Percentiles rank a stretch among this genome's conserved stretches.
These are phyloP conservation scores for Staphylotrichum tortipilum DNA, from an alignment of 495 filamentous ascomycete species.

Conservation along the genomic window DNA sequence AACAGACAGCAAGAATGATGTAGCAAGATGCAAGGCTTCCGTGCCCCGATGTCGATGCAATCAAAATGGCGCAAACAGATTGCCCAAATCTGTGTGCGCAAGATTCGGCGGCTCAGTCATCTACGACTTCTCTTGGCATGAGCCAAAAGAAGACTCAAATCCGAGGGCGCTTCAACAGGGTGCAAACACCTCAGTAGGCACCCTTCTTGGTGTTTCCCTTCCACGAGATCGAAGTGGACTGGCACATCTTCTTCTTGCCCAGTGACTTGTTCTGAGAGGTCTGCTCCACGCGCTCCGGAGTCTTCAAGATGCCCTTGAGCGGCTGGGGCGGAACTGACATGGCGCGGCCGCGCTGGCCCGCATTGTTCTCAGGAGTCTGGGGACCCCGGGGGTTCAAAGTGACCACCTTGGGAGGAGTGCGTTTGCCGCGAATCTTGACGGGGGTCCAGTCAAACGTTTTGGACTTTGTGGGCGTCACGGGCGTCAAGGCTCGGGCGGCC, in stretches of 20 bases:
- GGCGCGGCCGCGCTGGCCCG: not conserved
- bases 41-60: too few relatives aligned
- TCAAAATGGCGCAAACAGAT: not conserved
- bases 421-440: not conserved
- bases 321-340: not conserved
- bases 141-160: too few relatives aligned
- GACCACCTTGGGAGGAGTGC: not conserved
- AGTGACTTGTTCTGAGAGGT: not conserved
- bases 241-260: not conserved
- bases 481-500: not conserved
- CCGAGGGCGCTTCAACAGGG: too few relatives aligned
- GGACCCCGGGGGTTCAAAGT: not conserved
- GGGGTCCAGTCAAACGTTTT: not conserved
- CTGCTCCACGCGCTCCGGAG: not conserved
- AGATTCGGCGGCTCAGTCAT: too few relatives aligned
- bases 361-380: not conserved
- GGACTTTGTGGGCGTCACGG: not conserved
- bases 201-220: not conserved
- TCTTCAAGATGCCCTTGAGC: constrained; percentile 7
- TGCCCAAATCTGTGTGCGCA: not conserved
- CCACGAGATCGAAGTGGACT: not conserved
- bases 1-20: not conserved
- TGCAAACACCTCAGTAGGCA: not conserved
- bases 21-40: not conserved
- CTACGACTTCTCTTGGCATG: too few relatives aligned